Evolutionary conservation across 177 flowering plant species (phyloP).

Genomic region (Vitis hybrid): DNA sequence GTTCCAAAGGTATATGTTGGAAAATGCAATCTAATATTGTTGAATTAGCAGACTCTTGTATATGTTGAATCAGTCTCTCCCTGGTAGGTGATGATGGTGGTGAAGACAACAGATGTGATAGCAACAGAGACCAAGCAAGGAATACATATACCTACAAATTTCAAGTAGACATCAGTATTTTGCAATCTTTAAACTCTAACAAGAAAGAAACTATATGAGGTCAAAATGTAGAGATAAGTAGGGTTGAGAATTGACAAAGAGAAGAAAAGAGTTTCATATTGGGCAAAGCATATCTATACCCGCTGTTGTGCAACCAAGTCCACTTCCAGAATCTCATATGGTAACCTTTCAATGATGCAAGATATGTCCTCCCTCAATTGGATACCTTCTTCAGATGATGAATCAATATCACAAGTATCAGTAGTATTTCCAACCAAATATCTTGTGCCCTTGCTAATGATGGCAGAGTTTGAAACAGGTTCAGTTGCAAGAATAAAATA

Average conservation of each 20-base stretch:
- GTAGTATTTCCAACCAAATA: constrained; percentile 17
- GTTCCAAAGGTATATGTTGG: constrained; percentile 80
- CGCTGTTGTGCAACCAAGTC: constrained; percentile 54
- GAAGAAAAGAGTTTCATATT: background rate
- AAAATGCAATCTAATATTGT: constrained; percentile 72
- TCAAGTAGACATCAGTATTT: constrained; percentile 1
- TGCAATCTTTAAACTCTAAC: background rate
- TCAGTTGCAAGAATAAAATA: constrained; percentile 68
- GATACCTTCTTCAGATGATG: constrained; percentile 42
- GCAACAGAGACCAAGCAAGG: constrained; percentile 80
- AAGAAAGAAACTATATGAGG: background rate
- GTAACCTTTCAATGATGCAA: constrained; percentile 53
- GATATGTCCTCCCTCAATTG: constrained; percentile 71
- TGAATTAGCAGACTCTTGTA: constrained; percentile 64
- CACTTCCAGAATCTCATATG: constrained; percentile 51
- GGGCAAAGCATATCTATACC: constrained; percentile 41
- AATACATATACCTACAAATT: constrained; percentile 64
- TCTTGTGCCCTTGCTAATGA: constrained; percentile 35
- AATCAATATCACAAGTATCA: constrained; percentile 27
- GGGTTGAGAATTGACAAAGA: background rate
- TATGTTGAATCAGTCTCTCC: constrained; percentile 71
- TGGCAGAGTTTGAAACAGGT: constrained; percentile 54
- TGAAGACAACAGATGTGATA: constrained; percentile 69
- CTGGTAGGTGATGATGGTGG: constrained; percentile 60
- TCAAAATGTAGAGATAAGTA: background rate